Evolutionary conservation across 306 rosid species (phyloP).

Genomic region (Ceratonia siliqua): DNA sequence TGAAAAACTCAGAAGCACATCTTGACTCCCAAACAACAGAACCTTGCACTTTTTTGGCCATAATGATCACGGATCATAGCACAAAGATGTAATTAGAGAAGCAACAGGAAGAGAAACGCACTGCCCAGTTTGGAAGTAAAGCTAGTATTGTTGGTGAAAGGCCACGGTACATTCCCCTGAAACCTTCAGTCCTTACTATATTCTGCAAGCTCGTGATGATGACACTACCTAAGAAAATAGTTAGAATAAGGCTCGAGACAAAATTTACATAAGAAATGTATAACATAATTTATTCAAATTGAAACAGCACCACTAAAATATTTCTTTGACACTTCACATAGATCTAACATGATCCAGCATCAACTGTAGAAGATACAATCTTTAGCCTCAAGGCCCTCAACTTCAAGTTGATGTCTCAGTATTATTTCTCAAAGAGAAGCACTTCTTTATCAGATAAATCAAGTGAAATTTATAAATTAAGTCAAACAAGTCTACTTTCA

Average conservation of each 20-base stretch:
- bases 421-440: conserved; percentile 3
- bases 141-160: conserved; percentile 96
- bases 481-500: background rate
- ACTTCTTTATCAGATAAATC: background rate
- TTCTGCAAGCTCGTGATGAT: conserved; percentile 70
- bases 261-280: background rate
- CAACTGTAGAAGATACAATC: background rate
- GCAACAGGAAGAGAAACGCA: conserved; percentile 52
- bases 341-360: conserved; percentile 10
- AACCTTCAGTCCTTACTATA: conserved; percentile 77
- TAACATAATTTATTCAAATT: background rate
- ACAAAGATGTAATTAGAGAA: conserved; percentile 11
- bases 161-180: conserved; percentile 91
- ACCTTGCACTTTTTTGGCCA: background rate
- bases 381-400: conserved; percentile 16
- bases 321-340: conserved; percentile 12
- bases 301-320: background rate
- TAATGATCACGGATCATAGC: background rate
- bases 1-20: background rate
- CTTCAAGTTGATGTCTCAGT: conserved; percentile 15
- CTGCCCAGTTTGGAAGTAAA: conserved; percentile 97
- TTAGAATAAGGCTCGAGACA: conserved; percentile 27
- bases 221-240: conserved; percentile 64
- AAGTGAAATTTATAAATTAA: background rate
- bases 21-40: conserved; percentile 1